A percentile compares a stretch with the other conserved stretches of the same genome.
These are phyloP conservation scores for Strigomonas culicis DNA, from an alignment of 208 protist genomes.

Conservation along the genomic window DNA sequence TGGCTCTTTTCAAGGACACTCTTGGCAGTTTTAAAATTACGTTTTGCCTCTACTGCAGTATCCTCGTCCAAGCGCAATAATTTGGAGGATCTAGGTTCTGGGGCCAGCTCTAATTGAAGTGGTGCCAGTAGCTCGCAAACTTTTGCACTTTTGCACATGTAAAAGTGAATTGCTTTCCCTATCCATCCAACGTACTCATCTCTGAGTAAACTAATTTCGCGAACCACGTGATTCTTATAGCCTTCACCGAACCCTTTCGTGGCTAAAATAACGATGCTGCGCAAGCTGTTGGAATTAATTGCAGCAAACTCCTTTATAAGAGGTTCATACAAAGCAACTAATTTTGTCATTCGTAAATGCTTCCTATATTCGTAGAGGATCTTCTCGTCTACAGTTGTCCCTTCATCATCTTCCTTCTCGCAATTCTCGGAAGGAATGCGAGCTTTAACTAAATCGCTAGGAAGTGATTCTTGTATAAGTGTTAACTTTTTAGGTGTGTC, in stretches of 20 bases:
- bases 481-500: slow-evolving; percentile 3
- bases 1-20: slow-evolving; percentile 35
- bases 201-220: slow-evolving; percentile 54
- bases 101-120: slow-evolving; percentile 37
- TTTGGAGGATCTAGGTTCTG: slow-evolving; percentile 5
- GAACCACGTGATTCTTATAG: slow-evolving; percentile 46
- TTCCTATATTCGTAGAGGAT: slow-evolving; percentile 24
- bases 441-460: slow-evolving; percentile 13
- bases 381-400: not conserved
- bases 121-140: slow-evolving; percentile 61
- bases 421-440: slow-evolving; percentile 64
- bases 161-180: slow-evolving; percentile 69
- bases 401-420: slow-evolving; percentile 21
- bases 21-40: slow-evolving; percentile 28
- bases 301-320: slow-evolving; percentile 50
- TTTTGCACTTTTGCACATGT: slow-evolving; percentile 68
- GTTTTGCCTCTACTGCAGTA: not conserved
- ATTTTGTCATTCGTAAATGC: slow-evolving; percentile 43
- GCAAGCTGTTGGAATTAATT: slow-evolving; percentile 38
- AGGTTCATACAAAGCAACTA: slow-evolving; percentile 74
- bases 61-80: not conserved
- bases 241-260: slow-evolving; percentile 37
- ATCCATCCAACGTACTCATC: slow-evolving; percentile 57
- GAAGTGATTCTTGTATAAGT: not conserved
- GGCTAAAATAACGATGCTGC: slow-evolving; percentile 66